phyloP scores from a whole-genome alignment of 306 rosid genomes.

The Trifolium fragiferum region DNA sequence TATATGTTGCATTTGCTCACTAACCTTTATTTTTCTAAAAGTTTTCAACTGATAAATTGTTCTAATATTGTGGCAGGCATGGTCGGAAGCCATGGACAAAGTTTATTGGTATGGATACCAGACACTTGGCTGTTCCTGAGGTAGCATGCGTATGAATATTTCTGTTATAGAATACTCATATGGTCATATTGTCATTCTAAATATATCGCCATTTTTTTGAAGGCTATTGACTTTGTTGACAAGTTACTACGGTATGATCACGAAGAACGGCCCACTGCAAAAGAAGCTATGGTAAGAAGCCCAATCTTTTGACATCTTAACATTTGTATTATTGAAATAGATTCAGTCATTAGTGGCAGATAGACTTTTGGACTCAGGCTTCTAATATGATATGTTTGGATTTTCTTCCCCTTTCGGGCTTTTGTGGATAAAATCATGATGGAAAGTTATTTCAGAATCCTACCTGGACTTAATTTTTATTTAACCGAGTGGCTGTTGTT shows the following conservation, averaged over 20 bases:
- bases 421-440: background rate
- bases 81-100: slow-evolving; percentile 83
- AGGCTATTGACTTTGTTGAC: slow-evolving; percentile 93
- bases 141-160: slow-evolving; percentile 45
- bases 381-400: slow-evolving; percentile 17
- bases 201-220: background rate
- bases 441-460: background rate
- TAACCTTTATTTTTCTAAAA: slow-evolving; percentile 1
- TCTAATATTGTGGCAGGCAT: slow-evolving; percentile 59
- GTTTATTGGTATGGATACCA: slow-evolving; percentile 74
- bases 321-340: background rate
- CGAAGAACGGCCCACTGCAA: slow-evolving; percentile 91
- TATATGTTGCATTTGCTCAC: slow-evolving; percentile 27
- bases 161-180: background rate
- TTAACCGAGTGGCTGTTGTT: background rate
- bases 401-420: background rate
- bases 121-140: slow-evolving; percentile 83
- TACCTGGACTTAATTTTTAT: background rate
- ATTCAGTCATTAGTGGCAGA: background rate
- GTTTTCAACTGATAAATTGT: background rate
- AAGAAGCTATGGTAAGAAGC: slow-evolving; percentile 88
- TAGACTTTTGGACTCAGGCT: slow-evolving; percentile 14
- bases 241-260: slow-evolving; percentile 79
- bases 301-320: slow-evolving; percentile 1
- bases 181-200: slow-evolving; percentile 24